Conservation (phyloP, 164 flowering plant genomes). For the Hamamelis virginiana region DNA sequence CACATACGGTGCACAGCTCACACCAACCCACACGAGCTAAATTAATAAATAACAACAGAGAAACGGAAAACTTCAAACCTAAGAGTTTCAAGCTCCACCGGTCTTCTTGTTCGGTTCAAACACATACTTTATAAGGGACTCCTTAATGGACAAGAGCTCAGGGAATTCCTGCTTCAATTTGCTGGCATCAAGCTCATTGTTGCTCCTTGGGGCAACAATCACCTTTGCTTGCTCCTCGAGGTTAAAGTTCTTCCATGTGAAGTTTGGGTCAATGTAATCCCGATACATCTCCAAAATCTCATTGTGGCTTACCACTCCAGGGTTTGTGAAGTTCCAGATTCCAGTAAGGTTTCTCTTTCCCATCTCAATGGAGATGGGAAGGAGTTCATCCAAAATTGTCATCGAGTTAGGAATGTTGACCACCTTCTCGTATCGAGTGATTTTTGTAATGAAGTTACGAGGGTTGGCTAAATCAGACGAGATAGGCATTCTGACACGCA, state of each 20-base stretch:
- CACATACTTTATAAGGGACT: constrained; percentile 52
- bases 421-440: constrained; percentile 60
- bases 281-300: constrained; percentile 66
- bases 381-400: constrained; percentile 69
- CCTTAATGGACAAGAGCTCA: constrained; percentile 52
- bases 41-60: neutral
- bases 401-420: constrained; percentile 71
- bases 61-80: constrained; percentile 6
- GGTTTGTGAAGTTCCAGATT: constrained; percentile 67
- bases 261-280: constrained; percentile 53
- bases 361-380: constrained; percentile 66
- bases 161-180: constrained; percentile 59
- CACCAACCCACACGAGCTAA: constrained; percentile 8
- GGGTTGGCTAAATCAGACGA: constrained; percentile 60
- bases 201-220: constrained; percentile 66
- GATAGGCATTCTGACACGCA: constrained; percentile 69
- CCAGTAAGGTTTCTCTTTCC: constrained; percentile 67
- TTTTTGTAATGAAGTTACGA: constrained; percentile 67
- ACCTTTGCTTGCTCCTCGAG: constrained; percentile 73
- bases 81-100: constrained; percentile 17
- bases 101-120: constrained; percentile 62
- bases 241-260: constrained; percentile 63
- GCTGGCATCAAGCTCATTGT: constrained; percentile 60
- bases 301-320: constrained; percentile 70
- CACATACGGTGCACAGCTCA: neutral